Evolutionary conservation across 345 rosid species (phyloP), one percentile per base, ranked within the genome.

Genomic region (Jatropha curcas): DNA sequence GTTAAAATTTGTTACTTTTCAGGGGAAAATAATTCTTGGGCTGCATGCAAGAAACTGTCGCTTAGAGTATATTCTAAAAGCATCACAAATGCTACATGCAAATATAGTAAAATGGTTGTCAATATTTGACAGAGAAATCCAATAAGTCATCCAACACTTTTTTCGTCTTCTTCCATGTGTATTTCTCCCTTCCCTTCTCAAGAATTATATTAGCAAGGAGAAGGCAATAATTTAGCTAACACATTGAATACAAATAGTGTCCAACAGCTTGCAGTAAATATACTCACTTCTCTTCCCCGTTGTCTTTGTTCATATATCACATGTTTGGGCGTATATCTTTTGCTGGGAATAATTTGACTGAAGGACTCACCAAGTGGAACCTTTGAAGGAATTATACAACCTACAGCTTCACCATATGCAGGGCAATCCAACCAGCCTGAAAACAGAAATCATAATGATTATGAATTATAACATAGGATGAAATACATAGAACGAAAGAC

Each of bases 361-460:
- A 80, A 94, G 76, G 78, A 69, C 84, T 94, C 98, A 73, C 90
- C 83, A 62, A 94, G 89, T 13, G 98, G 97, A 78, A 89, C 94
- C 84, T 94, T 94, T 2, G 98, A 94, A 78, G 98, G 97, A 80
- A 94, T 80, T 27, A 94, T 68, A 67, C 67, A 73, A 69, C 81
- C 82, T 46, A 94, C 87, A 72, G 91, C 97, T 37, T 73, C 63
- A 75, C 98, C 98, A 83, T 34, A 75, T 24, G 89, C 24, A 68
- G 98, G 97, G 79, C 97, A 94, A 35, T 87, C 97, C 45, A 94
- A 75, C 98, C 98, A 94, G 78, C 97, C 96, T 92, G 86, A 71
- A 59, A 66, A 65, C 7, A 27, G 3, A 45, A 43, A n/a, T n/a
- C n/a, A n/a, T n/a, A 30, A 16, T 16, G 45, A 43, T 17, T n/a